These are phyloP conservation scores for Lichtheimia ornata DNA, from an alignment of 371 early-diverging fungal genomes.

Conservation along the genomic window DNA sequence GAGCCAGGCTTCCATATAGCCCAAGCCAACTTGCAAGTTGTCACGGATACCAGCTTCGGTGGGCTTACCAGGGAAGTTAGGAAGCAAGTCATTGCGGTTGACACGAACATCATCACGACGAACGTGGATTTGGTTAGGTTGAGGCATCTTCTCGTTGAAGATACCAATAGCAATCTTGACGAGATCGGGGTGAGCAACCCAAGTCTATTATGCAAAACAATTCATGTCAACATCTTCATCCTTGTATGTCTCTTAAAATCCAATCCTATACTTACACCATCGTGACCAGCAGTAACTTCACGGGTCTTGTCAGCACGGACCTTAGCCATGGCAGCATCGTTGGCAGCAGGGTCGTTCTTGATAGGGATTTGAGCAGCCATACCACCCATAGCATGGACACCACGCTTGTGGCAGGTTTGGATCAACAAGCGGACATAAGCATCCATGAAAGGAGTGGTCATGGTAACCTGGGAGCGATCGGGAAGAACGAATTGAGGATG, in stretches of 20 bases:
- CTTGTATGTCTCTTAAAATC: neutral
- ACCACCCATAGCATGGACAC: constrained; percentile 98
- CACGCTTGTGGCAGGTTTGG: constrained; percentile 95
- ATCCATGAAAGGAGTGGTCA: constrained; percentile 96
- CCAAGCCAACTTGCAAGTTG: constrained; percentile 89
- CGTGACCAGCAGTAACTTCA: constrained; percentile 93
- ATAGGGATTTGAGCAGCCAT: constrained; percentile 98
- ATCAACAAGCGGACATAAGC: constrained; percentile 87
- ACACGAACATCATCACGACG: constrained; percentile 91
- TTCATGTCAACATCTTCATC: neutral
- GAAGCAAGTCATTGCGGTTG: constrained; percentile 79
- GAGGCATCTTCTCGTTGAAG: constrained; percentile 94
- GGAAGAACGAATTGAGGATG: constrained; percentile 84
- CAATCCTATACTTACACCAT: constrained; percentile 48
- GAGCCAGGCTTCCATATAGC: constrained; percentile 96
- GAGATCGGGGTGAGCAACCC: constrained; percentile 98
- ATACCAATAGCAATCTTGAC: constrained; percentile 84
- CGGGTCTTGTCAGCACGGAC: constrained; percentile 91
- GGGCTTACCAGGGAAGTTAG: constrained; percentile 70
- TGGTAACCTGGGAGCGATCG: constrained; percentile 84
- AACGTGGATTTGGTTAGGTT: constrained; percentile 92
- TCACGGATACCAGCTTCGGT: constrained; percentile 89
- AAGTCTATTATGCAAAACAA: constrained; percentile 75
- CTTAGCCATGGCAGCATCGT: constrained; percentile 87
- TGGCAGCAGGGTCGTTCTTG: constrained; percentile 83